Base-by-base conservation (phyloP, 257 asterid species). In the Misopates orontium region DNA sequence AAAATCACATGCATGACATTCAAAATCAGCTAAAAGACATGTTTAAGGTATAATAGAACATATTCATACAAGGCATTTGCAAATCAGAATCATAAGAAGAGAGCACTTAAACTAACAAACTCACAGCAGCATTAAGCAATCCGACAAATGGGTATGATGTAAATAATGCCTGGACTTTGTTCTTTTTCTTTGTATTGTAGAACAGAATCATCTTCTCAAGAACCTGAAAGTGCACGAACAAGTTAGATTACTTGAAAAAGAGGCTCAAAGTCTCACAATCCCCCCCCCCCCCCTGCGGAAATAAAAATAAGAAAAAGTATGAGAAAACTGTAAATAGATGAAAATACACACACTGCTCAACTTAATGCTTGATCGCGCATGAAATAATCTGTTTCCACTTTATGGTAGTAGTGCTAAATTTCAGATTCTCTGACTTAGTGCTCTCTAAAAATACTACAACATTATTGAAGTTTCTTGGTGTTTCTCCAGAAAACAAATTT, bases 81-180 rank as follows among this genome's bases (percentile, higher is more conserved):
- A 68, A 49, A 44, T 25, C 47, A 32, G 63, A 50, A 44, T 25
- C 57, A 51, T 55, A 41, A 62, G 55, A 55, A 36, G 51, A 67
- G 44, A 50, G 19, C 66, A 25, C 42, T 55, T 15, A 19, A 65
- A 50, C 45, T 12, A 41, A 40, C 51, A 60, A 40, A 80, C 99
- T 73, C 85, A 93, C 99, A 72, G 97, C 96, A 82, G 86, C 83
- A 78, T 79, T 79, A 53, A 93, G 95, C 82, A 93, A 72, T 72
- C 95, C 97, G 67, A 77, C 69, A 71, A 77, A 84, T 21, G 99
- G 99, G 77, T 79, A 79, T 57, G 82, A 70, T 18, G 84, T 61
- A 50, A 90, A 86, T 77, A 80, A 61, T 50, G 64, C 82, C 71
- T 64, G 77, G 64, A 77, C 79, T 80, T 77, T 75, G 79, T 69